phyloP scores from a whole-genome alignment of 345 rosid genomes.

The Tarenaya hassleriana region DNA sequence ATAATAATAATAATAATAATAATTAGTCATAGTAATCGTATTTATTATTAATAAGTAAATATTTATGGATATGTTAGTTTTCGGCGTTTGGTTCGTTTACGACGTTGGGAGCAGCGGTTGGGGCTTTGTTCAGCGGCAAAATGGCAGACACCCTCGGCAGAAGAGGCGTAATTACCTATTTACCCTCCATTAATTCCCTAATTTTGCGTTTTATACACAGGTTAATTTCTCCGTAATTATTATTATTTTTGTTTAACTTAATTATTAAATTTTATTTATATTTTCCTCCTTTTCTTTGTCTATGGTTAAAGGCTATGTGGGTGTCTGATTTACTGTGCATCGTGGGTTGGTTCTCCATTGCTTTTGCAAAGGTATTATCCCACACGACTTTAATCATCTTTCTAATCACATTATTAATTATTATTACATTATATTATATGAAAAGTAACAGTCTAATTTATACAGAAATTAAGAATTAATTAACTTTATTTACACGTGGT shows the following conservation, averaged over 20 bases:
- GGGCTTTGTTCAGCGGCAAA: constrained; percentile 30
- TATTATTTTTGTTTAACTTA: too few relatives aligned
- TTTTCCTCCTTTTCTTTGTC: too few relatives aligned
- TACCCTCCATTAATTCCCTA: too few relatives aligned
- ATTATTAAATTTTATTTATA: not conserved
- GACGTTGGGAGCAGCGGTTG: constrained; percentile 32
- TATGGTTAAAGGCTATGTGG: constrained; percentile 38
- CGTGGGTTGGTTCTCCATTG: constrained; percentile 37
- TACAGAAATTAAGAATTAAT: too few relatives aligned
- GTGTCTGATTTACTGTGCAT: constrained; percentile 27
- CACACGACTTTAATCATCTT: not conserved
- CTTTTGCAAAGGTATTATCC: constrained; percentile 32
- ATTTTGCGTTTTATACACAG: too few relatives aligned
- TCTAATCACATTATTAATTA: not conserved
- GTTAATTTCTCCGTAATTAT: too few relatives aligned
- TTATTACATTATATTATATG: too few relatives aligned
- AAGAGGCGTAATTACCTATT: constrained; percentile 19
- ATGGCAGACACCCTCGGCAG: constrained; percentile 26
- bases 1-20: too few relatives aligned
- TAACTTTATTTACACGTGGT: not conserved
- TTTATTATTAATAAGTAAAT: too few relatives aligned
- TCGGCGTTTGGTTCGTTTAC: constrained; percentile 27
- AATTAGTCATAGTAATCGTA: too few relatives aligned
- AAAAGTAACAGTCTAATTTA: too few relatives aligned
- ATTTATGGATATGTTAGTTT: too few relatives aligned